Base-by-base conservation (phyloP, 164 flowering plant genomes). In the Magnolia kwangsiensis region DNA sequence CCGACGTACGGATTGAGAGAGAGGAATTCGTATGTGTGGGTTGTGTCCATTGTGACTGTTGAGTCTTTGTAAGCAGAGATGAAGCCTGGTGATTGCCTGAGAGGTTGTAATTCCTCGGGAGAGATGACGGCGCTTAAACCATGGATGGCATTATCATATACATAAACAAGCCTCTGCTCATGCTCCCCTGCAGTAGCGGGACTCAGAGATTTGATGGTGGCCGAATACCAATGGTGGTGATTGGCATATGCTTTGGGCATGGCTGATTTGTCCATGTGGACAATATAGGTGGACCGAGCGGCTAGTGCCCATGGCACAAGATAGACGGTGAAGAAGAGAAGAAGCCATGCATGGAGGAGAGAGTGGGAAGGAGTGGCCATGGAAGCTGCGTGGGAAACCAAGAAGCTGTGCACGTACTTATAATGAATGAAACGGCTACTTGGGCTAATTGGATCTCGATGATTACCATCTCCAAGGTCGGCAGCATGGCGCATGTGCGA, bases 201-300 rank as follows among this genome's bases (percentile, higher is more conserved):
- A 55, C 61, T 78, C 24, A 82, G 45, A 5, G 90, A 88, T 67
- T 64, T 63, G 14, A 89, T 51, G n/a, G 76, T 77, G 50, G 86
- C 78, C 2, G 82, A 64, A 75, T 88, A 88, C 90, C 90, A 87
- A 19, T 78, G 70, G 6, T 81, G 77, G 70, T 80, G 88, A 72
- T 49, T 79, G n/a, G 86, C 2, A 68, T 86, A 88, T 51, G 78
- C 77, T 29, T 76, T 79, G 7, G 90, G 93, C 89, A 85, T 88
- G 68, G 66, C 72, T 7, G 88, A 83, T 72, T 86, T 83, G 84
- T 88, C 92, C 90, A 91, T 87, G 77, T 87, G 90, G 64, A 91
- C 82, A 13, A 89, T 82, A 61, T 88, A 88, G 1, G 84, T 80
- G 74, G 80, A 74, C 84, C 4, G 29, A n/a, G 4, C 67, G 4